Conservation (phyloP, 2,329 filamentous ascomycete species). For the Calonectria pauciramosa region DNA sequence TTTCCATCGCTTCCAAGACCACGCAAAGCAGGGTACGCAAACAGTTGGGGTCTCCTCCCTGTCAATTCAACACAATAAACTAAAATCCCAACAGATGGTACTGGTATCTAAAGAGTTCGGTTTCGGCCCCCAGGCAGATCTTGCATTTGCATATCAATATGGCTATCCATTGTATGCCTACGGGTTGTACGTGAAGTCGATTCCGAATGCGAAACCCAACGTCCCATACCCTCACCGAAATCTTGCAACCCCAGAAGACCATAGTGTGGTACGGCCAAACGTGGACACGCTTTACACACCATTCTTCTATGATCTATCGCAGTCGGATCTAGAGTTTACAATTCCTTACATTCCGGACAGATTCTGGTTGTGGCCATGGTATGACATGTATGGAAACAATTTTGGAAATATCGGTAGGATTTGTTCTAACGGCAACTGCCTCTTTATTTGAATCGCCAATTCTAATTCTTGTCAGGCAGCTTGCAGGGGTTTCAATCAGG, state of each 20-base stretch:
- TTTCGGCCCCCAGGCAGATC: not conserved
- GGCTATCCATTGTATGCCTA: not conserved
- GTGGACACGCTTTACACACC: not conserved
- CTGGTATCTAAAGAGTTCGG: not conserved
- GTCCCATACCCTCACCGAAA: not conserved
- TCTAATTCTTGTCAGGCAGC: not conserved
- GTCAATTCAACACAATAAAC: not conserved
- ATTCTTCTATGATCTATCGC: not conserved
- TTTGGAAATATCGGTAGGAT: not conserved
- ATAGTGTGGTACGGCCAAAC: not conserved
- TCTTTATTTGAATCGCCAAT: too few relatives aligned
- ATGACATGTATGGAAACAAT: not conserved
- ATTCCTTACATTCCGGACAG: not conserved
- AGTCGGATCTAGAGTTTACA: not conserved
- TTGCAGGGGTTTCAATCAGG: not conserved
- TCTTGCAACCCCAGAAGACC: not conserved
- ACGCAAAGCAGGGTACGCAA: not conserved
- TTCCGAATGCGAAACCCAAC: not conserved
- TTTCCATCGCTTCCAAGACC: not conserved
- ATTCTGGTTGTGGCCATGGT: conserved; percentile 1
- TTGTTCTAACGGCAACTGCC: too few relatives aligned
- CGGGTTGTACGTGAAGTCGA: not conserved
- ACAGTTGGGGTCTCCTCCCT: too few relatives aligned
- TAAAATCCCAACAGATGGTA: not conserved
- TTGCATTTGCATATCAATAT: not conserved